Evolutionary conservation across 208 protist species (phyloP).

Genomic region (Angomonas ambiguus): DNA sequence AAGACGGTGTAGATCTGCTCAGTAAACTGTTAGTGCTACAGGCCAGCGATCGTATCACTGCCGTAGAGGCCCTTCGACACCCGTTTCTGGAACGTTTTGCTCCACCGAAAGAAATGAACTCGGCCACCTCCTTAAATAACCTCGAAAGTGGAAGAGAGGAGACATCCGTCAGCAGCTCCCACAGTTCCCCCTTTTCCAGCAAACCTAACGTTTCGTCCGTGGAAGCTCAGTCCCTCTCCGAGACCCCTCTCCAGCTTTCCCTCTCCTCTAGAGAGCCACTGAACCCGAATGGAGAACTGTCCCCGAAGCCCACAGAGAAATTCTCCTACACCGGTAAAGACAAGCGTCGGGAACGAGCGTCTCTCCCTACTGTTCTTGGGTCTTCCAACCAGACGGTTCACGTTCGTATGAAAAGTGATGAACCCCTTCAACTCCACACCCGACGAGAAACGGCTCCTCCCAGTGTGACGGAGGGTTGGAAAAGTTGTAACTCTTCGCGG

Average conservation of each 20-base stretch:
- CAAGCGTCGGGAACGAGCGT: not conserved
- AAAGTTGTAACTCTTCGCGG: not conserved
- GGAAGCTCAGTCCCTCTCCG: not conserved
- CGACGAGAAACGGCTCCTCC: not conserved
- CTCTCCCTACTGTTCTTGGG: not conserved
- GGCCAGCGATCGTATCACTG: conserved; percentile 40
- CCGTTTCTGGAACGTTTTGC: conserved; percentile 62
- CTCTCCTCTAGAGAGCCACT: not conserved
- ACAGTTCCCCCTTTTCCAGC: not conserved
- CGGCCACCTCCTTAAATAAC: not conserved
- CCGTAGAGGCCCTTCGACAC: conserved; percentile 71
- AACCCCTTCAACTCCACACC: not conserved
- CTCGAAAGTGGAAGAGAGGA: not conserved
- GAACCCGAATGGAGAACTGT: not conserved
- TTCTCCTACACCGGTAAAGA: not conserved
- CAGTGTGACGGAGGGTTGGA: not conserved
- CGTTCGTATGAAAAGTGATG: not conserved
- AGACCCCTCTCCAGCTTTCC: not conserved
- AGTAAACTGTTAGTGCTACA: conserved; percentile 44
- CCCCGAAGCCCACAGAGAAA: not conserved
- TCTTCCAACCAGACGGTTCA: not conserved
- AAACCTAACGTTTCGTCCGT: not conserved
- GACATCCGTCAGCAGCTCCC: not conserved
- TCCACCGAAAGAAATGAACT: not conserved
- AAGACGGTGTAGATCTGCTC: conserved; percentile 55